Conservation (phyloP, 2,329 filamentous ascomycete genomes). For the Rhynchosporium secalis region DNA sequence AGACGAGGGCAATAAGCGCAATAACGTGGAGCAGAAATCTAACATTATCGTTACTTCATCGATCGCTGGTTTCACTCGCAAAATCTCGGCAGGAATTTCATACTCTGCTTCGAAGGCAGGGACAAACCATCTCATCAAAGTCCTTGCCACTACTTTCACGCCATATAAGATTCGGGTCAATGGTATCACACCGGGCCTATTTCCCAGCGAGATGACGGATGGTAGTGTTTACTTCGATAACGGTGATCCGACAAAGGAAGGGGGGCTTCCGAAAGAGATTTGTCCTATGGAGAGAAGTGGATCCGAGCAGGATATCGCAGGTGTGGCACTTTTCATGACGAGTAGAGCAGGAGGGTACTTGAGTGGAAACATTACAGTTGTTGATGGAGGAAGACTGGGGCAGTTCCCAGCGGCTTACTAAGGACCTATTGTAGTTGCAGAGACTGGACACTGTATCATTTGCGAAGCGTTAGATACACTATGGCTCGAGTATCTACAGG, state of each 20-base stretch:
- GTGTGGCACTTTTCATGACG: constrained; percentile 50
- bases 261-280: background rate
- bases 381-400: constrained; percentile 32
- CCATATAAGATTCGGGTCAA: constrained; percentile 57
- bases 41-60: constrained; percentile 67
- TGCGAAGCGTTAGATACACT: too few relatives aligned
- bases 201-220: constrained; percentile 22
- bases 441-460: background rate
- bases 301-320: constrained; percentile 62
- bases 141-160: constrained; percentile 63
- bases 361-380: constrained; percentile 29
- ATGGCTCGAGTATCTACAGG: too few relatives aligned
- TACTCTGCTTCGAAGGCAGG: constrained; percentile 78
- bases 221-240: background rate
- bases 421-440: background rate
- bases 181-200: constrained; percentile 24
- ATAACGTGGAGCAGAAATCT: constrained; percentile 48
- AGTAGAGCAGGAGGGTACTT: constrained; percentile 32
- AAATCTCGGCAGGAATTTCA: constrained; percentile 69
- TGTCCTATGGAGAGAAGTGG: constrained; percentile 43
- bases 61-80: constrained; percentile 72
- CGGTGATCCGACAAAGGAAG: constrained; percentile 39
- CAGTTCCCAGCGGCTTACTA: constrained; percentile 22
- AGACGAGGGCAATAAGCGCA: constrained; percentile 60
- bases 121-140: constrained; percentile 68